phyloP scores from a whole-genome alignment of 768 basidiomycete genomes.

The Pisolithus marmoratus region DNA sequence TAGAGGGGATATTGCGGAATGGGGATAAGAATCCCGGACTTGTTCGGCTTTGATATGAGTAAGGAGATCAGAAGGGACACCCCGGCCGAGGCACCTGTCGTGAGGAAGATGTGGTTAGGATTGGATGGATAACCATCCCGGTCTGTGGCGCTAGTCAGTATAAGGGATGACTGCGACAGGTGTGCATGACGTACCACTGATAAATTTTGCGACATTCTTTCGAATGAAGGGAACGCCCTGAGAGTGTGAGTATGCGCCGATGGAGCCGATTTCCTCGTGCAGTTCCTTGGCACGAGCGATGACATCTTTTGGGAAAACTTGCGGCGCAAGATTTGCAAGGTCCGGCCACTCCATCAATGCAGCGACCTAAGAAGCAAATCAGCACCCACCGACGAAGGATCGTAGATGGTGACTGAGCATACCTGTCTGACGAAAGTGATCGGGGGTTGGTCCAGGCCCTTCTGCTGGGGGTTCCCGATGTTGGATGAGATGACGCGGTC shows the following conservation, averaged over 20 bases:
- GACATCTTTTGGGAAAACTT: conserved; percentile 82
- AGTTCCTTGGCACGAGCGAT: conserved; percentile 77
- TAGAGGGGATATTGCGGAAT: conserved; percentile 99
- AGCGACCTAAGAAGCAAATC: conserved; percentile 53
- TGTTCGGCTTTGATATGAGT: conserved; percentile 57
- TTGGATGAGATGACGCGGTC: conserved; percentile 88
- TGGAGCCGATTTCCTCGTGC: conserved; percentile 80
- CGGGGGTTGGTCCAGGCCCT: conserved; percentile 87
- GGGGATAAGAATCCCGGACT: conserved; percentile 82
- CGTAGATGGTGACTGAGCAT: conserved; percentile 13
- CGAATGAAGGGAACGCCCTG: conserved; percentile 90
- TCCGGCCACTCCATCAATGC: conserved; percentile 90
- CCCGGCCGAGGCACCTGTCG: conserved; percentile 89
- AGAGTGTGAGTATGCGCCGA: conserved; percentile 94
- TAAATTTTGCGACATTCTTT: conserved; percentile 83
- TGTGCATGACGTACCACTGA: conserved; percentile 52
- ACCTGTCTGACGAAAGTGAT: conserved; percentile 93
- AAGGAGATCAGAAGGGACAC: conserved; percentile 83
- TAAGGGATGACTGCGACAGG: neutral
- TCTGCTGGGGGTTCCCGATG: conserved; percentile 98
- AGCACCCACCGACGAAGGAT: conserved; percentile 1
- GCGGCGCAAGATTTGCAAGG: conserved; percentile 67
- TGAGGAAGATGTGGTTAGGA: conserved; percentile 88
- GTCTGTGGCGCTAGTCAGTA: conserved; percentile 37
- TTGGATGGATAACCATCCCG: conserved; percentile 86